Evolutionary conservation across 2,329 filamentous ascomycete species (phyloP).

Genomic region (Cordyceps cateniannulata): DNA sequence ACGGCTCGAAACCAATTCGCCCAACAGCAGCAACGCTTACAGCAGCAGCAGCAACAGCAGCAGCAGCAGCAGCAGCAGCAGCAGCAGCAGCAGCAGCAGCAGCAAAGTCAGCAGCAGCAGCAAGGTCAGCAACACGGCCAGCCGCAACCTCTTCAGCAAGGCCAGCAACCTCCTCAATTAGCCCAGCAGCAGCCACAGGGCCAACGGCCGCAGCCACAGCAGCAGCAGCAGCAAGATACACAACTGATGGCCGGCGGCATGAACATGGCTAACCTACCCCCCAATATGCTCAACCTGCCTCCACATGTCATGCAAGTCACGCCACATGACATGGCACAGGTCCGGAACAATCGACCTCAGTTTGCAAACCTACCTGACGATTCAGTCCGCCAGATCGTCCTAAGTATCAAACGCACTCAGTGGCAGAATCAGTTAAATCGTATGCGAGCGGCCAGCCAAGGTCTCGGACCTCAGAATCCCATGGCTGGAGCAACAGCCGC

Average conservation of each 20-base stretch:
- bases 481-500: constrained; percentile 12
- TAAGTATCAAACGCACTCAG: constrained; percentile 26
- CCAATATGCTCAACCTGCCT: constrained; percentile 22
- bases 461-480: constrained; percentile 14
- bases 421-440: constrained; percentile 24
- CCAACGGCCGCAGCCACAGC: constrained; percentile 17
- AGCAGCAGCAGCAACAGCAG: constrained; percentile 19
- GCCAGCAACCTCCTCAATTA: constrained; percentile 7
- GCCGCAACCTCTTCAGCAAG: constrained; percentile 17
- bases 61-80: constrained; percentile 19
- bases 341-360: constrained; percentile 22
- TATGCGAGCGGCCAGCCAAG: constrained; percentile 18
- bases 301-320: constrained; percentile 27
- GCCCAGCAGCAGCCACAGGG: constrained; percentile 16
- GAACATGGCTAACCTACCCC: constrained; percentile 18
- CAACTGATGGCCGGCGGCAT: constrained; percentile 4
- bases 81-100: constrained; percentile 19
- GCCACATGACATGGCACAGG: constrained; percentile 26
- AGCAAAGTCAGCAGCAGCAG: constrained; percentile 18
- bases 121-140: constrained; percentile 16
- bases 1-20: constrained; percentile 12
- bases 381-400: constrained; percentile 25
- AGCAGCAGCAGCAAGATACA: not conserved
- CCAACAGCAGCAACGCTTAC: constrained; percentile 20
- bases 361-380: constrained; percentile 26